These are phyloP conservation scores for Kluyveromyces sp. DNA, from an alignment of 1,139 yeast species.

Conservation along the genomic window DNA sequence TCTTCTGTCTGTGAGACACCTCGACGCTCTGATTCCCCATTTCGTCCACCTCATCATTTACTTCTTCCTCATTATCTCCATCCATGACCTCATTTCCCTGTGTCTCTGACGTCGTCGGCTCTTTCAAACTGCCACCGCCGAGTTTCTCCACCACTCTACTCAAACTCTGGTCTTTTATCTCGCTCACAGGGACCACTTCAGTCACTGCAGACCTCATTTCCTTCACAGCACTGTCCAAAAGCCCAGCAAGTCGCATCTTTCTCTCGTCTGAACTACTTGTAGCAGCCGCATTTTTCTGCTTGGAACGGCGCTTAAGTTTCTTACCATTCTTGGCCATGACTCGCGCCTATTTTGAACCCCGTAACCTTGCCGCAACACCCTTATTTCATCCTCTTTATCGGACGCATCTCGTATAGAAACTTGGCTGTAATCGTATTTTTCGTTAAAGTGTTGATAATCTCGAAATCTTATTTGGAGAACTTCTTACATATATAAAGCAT, in stretches of 20 bases:
- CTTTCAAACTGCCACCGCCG: not conserved
- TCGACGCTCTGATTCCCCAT: not conserved
- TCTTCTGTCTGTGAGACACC: slow-evolving; percentile 23
- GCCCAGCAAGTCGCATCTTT: not conserved
- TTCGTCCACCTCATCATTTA: not conserved
- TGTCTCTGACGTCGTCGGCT: not conserved
- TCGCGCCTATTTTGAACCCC: not conserved
- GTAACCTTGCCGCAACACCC: too few species aligned
- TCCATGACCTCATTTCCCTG: not conserved
- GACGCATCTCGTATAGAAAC: not conserved
- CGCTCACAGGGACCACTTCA: not conserved
- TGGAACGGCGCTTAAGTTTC: not conserved
- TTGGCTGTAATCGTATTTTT: not conserved
- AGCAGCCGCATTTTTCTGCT: not conserved
- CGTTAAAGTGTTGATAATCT: not conserved
- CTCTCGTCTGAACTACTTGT: not conserved
- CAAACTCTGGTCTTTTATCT: not conserved
- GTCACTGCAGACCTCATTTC: not conserved
- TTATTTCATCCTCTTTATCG: not conserved
- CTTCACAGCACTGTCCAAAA: not conserved
- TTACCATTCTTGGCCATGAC: not conserved
- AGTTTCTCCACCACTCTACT: not conserved
- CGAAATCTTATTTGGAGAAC: not conserved
- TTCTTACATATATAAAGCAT: not conserved
- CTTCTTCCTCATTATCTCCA: not conserved